Evolutionary conservation across 2,329 filamentous ascomycete species (phyloP).

Genomic region (Lachnum nothofagi): DNA sequence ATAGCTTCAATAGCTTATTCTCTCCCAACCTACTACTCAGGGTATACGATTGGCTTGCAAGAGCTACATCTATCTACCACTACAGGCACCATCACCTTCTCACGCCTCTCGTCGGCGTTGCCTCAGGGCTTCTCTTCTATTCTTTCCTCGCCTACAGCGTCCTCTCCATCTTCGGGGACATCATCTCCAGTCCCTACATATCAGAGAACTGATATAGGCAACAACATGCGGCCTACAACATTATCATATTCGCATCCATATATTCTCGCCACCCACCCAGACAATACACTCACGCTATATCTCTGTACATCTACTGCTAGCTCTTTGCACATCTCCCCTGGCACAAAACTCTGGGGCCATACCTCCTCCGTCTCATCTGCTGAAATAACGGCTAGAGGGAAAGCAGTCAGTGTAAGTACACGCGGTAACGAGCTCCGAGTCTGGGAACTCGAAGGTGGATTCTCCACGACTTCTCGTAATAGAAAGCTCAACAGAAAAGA

Average conservation of each 20-base stretch:
- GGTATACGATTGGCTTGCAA: constrained; percentile 90
- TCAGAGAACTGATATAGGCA: constrained; percentile 1
- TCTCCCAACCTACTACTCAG: constrained; percentile 67
- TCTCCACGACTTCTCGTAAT: constrained; percentile 25
- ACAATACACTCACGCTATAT: constrained; percentile 68
- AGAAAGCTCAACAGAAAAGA: not conserved
- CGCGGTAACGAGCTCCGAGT: constrained; percentile 56
- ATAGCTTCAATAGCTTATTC: constrained; percentile 86
- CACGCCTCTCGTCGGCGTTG: constrained; percentile 46
- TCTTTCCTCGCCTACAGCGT: constrained; percentile 25
- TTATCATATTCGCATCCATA: constrained; percentile 57
- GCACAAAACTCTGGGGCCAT: constrained; percentile 64
- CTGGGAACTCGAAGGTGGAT: constrained; percentile 63
- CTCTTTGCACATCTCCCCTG: constrained; percentile 52
- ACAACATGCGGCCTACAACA: constrained; percentile 22
- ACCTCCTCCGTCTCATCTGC: constrained; percentile 65
- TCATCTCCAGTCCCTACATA: constrained; percentile 40
- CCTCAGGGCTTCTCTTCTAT: constrained; percentile 41
- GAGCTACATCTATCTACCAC: constrained; percentile 61
- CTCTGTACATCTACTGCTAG: constrained; percentile 57
- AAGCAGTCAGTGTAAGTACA: constrained; percentile 63
- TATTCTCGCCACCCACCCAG: constrained; percentile 61
- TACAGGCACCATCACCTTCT: constrained; percentile 37
- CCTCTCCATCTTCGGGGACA: constrained; percentile 8
- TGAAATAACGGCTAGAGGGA: constrained; percentile 63